Evolutionary conservation across 305 asterid species (phyloP), one percentile per base, ranked within the genome.

Genomic region (Rubia balearica): DNA sequence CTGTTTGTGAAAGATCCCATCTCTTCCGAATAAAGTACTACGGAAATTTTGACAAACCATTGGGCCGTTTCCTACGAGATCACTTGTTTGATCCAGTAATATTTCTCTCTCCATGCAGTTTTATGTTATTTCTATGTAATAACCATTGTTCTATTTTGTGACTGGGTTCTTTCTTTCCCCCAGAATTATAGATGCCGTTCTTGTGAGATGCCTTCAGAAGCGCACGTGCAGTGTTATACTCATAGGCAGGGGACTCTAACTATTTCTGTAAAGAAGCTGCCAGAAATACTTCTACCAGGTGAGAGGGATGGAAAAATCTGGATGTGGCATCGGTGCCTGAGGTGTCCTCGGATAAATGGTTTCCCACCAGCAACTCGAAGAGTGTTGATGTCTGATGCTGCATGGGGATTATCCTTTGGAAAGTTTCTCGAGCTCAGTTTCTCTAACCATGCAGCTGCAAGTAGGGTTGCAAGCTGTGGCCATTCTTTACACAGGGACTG

Each of bases 271-370:
- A 94, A 94, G 85, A 94, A 87, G 82, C 83, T 94, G 46, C 87
- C 95, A 10, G 96, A 91, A 75, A 69, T 86, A 67, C 76, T 87
- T 65, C 83, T 94, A 68, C 92, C 90, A 7, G 98, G 99, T 49
- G 95, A 86, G 77, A 83, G 76, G 67, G 98, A 87, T 55, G 96
- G 98, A 73, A 94, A 87, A 82, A 94, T 94, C 74, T 94, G 98
- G 99, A 94, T 94, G 99, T 94, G 99, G 99, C 99, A 91, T 78
- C 88, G 99, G 79, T 94, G 99, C 87, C 81, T 94, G 79, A 86
- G 80, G 76, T 94, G 99, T 80, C 99, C 99, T 24, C 85, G 96
- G 70, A 75, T 80, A 69, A 83, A 86, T 74, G 96, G 98, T 48
- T 88, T 88, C 75, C 98, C 99, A 33, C 98, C 98, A 36, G 96